Base-by-base conservation (phyloP, 1,139 yeast genomes). In the Meyerozyma guilliermondii region DNA sequence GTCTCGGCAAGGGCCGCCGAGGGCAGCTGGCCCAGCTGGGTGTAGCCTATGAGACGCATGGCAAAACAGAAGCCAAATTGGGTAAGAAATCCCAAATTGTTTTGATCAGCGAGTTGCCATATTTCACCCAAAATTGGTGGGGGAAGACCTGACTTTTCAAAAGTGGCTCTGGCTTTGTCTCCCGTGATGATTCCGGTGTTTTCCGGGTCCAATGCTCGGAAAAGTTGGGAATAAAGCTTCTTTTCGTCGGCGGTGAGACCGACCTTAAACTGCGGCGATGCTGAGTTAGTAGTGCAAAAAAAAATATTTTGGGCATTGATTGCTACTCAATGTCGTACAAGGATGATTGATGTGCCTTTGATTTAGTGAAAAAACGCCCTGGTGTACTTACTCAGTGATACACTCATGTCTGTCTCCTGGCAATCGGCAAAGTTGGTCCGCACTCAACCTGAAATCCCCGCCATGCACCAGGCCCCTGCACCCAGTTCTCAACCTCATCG, bases 51-150 rank as follows among this genome's bases (percentile, higher is more conserved):
- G 52, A 88, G 70, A 60, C 99, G 78, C 80, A 92, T 76, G 24
- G 97, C 96, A 44, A 81, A 75, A 49, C 87, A 79, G 64, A 94
- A 94, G 22, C 92, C 92, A 49, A 77, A 74, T 58, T 83, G 89
- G 52, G 87, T 84, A 51, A 94, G 71, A 59, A 84, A 87, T 0
- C 98, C 99, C 51, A 82, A 75, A 64, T 88, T 89, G 48, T 81
- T 83, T 16, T 78, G 76, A 65, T 92, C 99, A 13, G 96, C 91
- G 39, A 86, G 61, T 60, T 87, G 94, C 98, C 98, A 94, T 47
- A 94, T 83, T 61, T 89, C 95, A 4, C 97, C 96, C 41, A 92
- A 70, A 31, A 79, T 68, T 16, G 81, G 73, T 3, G 95, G 84
- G 7, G 95, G 83, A 43, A 92, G 74, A 1, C 95, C 95, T 2